These are phyloP conservation scores for Bacidia gigantensis DNA, from an alignment of 495 filamentous ascomycete species.

Conservation along the genomic window DNA sequence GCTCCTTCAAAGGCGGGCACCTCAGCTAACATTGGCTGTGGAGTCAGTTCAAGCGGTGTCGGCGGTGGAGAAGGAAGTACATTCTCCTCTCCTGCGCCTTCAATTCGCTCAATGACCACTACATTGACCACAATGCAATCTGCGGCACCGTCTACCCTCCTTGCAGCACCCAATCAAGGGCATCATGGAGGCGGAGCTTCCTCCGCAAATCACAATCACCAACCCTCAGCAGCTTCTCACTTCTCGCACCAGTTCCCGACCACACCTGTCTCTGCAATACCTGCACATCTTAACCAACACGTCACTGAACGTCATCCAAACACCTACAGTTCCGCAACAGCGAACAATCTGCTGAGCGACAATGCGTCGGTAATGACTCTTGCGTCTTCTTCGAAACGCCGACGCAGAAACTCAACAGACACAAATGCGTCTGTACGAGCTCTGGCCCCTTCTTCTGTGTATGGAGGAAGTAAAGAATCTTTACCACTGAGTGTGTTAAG, in stretches of 20 bases:
- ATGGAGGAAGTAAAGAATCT: conserved; percentile 77
- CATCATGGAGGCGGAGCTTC: conserved; percentile 24
- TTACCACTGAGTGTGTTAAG: conserved; percentile 82
- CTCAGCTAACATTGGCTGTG: conserved; percentile 50
- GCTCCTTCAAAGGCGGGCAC: conserved; percentile 72
- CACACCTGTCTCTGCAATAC: conserved; percentile 62
- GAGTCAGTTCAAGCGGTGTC: conserved; percentile 43
- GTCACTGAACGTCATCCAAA: conserved; percentile 45
- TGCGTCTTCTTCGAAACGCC: conserved; percentile 86
- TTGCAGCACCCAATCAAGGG: conserved; percentile 29
- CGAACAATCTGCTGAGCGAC: conserved; percentile 83
- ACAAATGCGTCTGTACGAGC: conserved; percentile 93
- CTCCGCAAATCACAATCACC: conserved; percentile 17
- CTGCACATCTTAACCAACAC: conserved; percentile 53
- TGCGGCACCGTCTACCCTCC: conserved; percentile 50
- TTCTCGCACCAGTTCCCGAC: conserved; percentile 87
- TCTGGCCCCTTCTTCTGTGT: conserved; percentile 79
- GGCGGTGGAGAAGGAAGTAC: conserved; percentile 63
- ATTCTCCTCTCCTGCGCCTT: conserved; percentile 88
- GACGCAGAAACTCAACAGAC: conserved; percentile 78
- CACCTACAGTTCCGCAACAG: conserved; percentile 79
- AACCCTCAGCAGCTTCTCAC: conserved; percentile 30
- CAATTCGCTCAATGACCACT: conserved; percentile 80
- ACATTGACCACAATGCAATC: conserved; percentile 96
- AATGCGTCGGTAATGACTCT: conserved; percentile 92